Conservation (phyloP, 345 rosid genomes). For the Salix arbutifolia region DNA sequence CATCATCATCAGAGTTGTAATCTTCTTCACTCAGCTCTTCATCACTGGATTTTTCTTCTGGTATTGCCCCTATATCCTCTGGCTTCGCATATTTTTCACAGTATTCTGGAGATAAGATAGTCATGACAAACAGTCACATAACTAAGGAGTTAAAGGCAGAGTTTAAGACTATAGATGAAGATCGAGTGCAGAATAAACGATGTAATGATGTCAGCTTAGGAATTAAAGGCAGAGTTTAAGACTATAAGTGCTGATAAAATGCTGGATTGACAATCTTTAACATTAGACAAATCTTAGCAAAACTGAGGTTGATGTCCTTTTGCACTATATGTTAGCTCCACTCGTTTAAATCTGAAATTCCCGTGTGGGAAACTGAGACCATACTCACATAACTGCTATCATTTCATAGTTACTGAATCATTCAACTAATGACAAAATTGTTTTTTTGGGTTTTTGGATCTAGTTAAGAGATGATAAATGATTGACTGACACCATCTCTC, state of each 20-base stretch:
- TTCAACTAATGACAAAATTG: not conserved
- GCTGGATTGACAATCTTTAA: not conserved
- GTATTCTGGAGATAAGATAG: conserved; percentile 44
- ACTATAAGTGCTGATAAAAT: not conserved
- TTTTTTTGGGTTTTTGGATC: not conserved
- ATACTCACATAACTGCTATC: not conserved
- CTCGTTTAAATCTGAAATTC: not conserved
- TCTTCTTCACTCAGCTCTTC: conserved; percentile 89
- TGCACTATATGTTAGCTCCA: not conserved
- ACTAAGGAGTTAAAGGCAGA: not conserved
- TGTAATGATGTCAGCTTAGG: not conserved
- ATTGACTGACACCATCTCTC: not conserved
- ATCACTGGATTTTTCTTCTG: conserved; percentile 72
- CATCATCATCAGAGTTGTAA: conserved; percentile 60
- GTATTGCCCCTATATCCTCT: conserved; percentile 50
- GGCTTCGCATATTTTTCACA: conserved; percentile 86
- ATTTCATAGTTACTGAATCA: not conserved
- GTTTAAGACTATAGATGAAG: not conserved
- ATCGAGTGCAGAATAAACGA: not conserved
- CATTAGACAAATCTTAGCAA: not conserved
- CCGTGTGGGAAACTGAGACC: not conserved
- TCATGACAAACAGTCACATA: not conserved
- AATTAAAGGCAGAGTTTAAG: not conserved
- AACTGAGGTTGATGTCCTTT: not conserved
- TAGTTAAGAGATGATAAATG: not conserved